Evolutionary conservation across 2,329 filamentous ascomycete genomes (phyloP).

Genomic region (Pseudomassariella vexata): DNA sequence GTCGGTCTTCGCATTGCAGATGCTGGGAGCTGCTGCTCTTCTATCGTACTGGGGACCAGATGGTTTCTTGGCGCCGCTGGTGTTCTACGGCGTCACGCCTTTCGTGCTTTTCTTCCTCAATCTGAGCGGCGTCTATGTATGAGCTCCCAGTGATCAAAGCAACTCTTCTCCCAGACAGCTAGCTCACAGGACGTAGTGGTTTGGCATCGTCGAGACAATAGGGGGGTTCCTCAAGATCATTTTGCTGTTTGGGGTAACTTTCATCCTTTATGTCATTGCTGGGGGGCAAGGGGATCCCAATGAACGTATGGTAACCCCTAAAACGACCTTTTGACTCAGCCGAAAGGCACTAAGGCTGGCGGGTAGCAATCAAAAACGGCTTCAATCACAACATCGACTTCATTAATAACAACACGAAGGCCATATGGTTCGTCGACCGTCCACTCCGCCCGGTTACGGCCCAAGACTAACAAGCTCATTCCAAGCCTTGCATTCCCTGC

Average conservation of each 20-base stretch:
- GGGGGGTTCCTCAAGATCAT: slow-evolving; percentile 14
- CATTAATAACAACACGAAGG: too few species aligned
- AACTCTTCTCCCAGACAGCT: too few species aligned
- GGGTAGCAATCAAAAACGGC: too few species aligned
- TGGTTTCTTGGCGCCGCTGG: slow-evolving; percentile 1
- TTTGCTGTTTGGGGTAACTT: slow-evolving; percentile 10
- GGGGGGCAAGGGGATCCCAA: too few species aligned
- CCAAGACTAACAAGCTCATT: slow-evolving; percentile 11
- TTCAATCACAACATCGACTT: too few species aligned
- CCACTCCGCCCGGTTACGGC: too few species aligned
- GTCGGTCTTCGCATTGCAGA: slow-evolving; percentile 6
- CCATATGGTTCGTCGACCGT: too few species aligned
- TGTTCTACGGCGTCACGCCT: slow-evolving; percentile 7
- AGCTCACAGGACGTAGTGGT: slow-evolving; percentile 10
- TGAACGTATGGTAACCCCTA: too few species aligned
- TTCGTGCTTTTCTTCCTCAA: slow-evolving; percentile 8
- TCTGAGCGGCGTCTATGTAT: slow-evolving; percentile 5
- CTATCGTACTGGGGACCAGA: slow-evolving; percentile 5
- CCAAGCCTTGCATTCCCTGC: slow-evolving; percentile 11
- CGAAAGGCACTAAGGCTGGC: too few species aligned
- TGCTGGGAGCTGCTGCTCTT: slow-evolving; percentile 8
- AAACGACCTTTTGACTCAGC: too few species aligned
- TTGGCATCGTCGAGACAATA: slow-evolving; percentile 16
- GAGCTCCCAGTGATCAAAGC: too few species aligned
- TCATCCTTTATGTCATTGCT: too few species aligned